phyloP scores from a whole-genome alignment of 306 rosid genomes.

The Carpinus viminea region DNA sequence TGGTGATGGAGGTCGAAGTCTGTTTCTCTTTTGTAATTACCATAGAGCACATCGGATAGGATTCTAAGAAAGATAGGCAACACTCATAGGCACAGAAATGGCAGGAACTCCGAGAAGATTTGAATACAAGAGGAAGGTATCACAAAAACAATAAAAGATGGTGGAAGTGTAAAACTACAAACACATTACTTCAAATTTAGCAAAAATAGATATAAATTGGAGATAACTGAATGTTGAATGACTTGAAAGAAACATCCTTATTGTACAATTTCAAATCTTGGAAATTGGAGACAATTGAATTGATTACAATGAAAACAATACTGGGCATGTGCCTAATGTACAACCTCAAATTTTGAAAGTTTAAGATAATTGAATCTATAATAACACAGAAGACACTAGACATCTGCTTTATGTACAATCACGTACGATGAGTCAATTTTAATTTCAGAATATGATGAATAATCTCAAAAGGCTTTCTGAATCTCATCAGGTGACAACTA shows the following conservation, averaged over 20 bases:
- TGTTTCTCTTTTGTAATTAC: not conserved
- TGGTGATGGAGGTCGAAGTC: not conserved
- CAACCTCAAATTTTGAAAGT: not conserved
- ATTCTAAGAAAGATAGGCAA: not conserved
- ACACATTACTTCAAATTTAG: not conserved
- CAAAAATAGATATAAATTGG: not conserved
- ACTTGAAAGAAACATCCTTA: too few relatives aligned
- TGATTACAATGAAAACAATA: not conserved
- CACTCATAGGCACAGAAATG: slow-evolving; percentile 83
- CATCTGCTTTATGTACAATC: not conserved
- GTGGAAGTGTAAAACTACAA: slow-evolving; percentile 9
- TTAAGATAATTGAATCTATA: slow-evolving; percentile 14
- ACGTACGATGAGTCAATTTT: slow-evolving; percentile 3
- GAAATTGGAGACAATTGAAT: slow-evolving; percentile 7
- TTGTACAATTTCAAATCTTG: not conserved
- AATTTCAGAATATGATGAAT: slow-evolving; percentile 12
- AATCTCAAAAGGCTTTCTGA: not conserved
- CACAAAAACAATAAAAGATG: slow-evolving; percentile 5
- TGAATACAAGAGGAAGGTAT: slow-evolving; percentile 33
- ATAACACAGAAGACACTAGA: not conserved
- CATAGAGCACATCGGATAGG: not conserved
- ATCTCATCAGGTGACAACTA: not conserved
- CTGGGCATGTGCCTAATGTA: not conserved
- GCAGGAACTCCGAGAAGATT: slow-evolving; percentile 95
- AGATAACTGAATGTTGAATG: too few relatives aligned